Evolutionary conservation across 345 rosid genomes (phyloP).

Genomic region (Rhizophora mangle): DNA sequence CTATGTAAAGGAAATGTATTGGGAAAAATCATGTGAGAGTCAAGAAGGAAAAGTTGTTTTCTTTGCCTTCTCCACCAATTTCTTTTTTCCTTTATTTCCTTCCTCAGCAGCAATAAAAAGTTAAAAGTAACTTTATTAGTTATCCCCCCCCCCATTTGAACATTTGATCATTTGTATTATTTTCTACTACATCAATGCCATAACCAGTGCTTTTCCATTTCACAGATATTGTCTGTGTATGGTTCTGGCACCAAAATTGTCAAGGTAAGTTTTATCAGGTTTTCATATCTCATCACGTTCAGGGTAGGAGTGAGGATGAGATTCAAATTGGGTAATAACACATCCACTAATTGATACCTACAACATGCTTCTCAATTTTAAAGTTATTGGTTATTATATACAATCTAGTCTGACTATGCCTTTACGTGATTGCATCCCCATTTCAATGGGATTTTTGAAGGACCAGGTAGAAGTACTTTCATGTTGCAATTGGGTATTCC

Average conservation of each 20-base stretch:
- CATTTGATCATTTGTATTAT: neutral
- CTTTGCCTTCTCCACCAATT: too few species aligned
- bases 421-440: neutral
- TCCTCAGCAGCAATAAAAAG: too few species aligned
- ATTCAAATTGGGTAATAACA: too few species aligned
- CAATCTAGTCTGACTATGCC: neutral
- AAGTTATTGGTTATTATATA: neutral
- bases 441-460: neutral
- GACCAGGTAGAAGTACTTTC: neutral
- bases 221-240: slow-evolving; percentile 52
- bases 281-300: neutral
- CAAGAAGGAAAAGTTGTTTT: too few species aligned
- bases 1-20: too few species aligned
- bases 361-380: neutral
- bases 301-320: neutral
- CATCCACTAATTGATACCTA: too few species aligned
- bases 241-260: slow-evolving; percentile 52
- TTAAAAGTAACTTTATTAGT: too few species aligned
- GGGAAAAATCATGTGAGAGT: too few species aligned
- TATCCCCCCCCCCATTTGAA: neutral
- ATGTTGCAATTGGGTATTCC: neutral
- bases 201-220: slow-evolving; percentile 2
- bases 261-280: slow-evolving; percentile 36
- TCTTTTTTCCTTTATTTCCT: too few species aligned
- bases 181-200: neutral